These are phyloP conservation scores for Trichoderma asperellum DNA, from an alignment of 2,329 filamentous ascomycete genomes.

Conservation along the genomic window DNA sequence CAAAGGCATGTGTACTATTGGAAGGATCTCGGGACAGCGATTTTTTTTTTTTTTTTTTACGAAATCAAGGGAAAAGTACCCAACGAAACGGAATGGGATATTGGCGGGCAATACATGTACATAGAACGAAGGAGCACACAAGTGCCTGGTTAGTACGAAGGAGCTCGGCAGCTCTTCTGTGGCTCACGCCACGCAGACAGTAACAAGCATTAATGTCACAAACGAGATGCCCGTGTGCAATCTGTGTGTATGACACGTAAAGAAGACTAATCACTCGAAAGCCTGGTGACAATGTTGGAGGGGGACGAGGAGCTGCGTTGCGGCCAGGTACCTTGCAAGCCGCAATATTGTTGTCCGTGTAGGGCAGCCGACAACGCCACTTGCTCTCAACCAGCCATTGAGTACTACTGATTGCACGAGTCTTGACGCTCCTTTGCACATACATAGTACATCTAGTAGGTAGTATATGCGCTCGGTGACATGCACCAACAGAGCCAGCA, in stretches of 20 bases:
- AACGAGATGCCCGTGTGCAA: background rate
- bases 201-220: background rate
- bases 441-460: background rate
- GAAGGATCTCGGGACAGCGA: background rate
- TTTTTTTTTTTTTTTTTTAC: background rate
- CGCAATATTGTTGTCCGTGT: background rate
- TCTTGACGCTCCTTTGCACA: background rate
- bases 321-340: background rate
- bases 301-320: background rate
- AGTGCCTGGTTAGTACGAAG: background rate
- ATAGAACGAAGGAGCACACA: slow-evolving; percentile 12
- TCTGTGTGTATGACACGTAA: background rate
- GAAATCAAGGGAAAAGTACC: background rate
- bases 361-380: background rate
- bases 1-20: background rate
- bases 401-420: background rate
- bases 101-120: background rate
- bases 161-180: slow-evolving; percentile 4
- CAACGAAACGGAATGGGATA: background rate
- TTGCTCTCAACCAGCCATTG: background rate
- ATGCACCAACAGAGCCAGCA: background rate
- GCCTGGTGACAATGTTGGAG: background rate
- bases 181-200: slow-evolving; percentile 19
- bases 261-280: slow-evolving; percentile 10
- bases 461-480: no score